Conservation (phyloP, 1,284 basidiomycete genomes). For the Xerocomus cyaneibrunnescens region DNA sequence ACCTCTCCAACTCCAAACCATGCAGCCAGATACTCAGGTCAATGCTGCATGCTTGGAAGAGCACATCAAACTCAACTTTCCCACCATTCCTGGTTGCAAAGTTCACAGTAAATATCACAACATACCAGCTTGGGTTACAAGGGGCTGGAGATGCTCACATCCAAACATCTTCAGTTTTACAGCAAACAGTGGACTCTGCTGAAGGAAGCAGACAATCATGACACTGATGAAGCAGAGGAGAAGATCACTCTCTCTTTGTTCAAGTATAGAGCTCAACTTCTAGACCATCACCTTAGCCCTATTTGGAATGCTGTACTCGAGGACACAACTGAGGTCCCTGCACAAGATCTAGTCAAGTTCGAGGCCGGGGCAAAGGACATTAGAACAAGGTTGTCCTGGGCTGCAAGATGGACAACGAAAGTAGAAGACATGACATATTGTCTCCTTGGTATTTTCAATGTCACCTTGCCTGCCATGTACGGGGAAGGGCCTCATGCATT, state of each 20-base stretch:
- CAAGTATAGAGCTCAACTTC: conserved; percentile 20
- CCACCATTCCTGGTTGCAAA: not conserved
- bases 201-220: conserved; percentile 22
- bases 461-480: conserved; percentile 23
- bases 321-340: conserved; percentile 14
- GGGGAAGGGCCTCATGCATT: conserved; percentile 30
- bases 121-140: conserved; percentile 21
- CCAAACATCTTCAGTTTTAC: conserved; percentile 30
- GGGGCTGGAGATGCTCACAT: conserved; percentile 30
- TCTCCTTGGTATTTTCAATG: conserved; percentile 30
- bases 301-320: conserved; percentile 14
- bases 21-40: conserved; percentile 23
- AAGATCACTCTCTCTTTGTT: conserved; percentile 20
- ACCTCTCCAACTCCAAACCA: conserved; percentile 7
- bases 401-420: conserved; percentile 24
- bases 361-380: conserved; percentile 18
- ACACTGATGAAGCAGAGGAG: conserved; percentile 16
- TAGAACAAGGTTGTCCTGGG: conserved; percentile 23
- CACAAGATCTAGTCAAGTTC: conserved; percentile 15
- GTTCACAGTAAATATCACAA: conserved; percentile 4
- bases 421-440: conserved; percentile 30
- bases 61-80: conserved; percentile 15
- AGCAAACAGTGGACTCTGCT: conserved; percentile 24
- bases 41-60: conserved; percentile 9
- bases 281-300: conserved; percentile 17